phyloP scores from a whole-genome alignment of 768 basidiomycete genomes.

The Amanita jacksonii region DNA sequence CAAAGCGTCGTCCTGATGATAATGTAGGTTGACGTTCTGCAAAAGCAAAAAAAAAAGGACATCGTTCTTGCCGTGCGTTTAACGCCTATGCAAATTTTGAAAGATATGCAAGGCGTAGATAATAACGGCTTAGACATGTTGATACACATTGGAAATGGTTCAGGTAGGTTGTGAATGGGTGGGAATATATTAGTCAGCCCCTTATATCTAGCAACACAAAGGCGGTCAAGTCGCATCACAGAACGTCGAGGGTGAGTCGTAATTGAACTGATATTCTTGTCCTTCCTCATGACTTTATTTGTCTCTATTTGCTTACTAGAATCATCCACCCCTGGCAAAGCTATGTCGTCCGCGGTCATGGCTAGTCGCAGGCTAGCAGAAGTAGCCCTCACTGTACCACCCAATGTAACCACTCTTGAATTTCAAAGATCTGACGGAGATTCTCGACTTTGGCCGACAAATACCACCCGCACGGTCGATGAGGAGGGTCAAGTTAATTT shows the following conservation, averaged over 20 bases:
- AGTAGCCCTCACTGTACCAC: conserved; percentile 27
- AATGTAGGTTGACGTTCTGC: conserved; percentile 50
- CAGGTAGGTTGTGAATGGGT: too few relatives aligned
- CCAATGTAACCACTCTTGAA: conserved; percentile 44
- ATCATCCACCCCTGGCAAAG: too few relatives aligned
- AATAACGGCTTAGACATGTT: conserved; percentile 34
- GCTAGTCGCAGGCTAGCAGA: conserved; percentile 22
- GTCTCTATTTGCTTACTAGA: neutral
- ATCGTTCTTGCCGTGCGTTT: conserved; percentile 58
- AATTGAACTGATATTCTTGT: too few relatives aligned
- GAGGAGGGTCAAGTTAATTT: conserved; percentile 61
- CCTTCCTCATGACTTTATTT: neutral
- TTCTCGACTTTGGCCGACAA: conserved; percentile 40
- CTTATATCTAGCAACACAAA: too few relatives aligned
- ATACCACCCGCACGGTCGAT: conserved; percentile 45
- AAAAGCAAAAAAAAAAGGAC: conserved; percentile 24
- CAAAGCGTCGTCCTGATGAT: conserved; percentile 38
- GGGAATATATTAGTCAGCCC: too few relatives aligned
- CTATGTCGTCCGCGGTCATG: too few relatives aligned
- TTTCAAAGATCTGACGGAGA: conserved; percentile 59
- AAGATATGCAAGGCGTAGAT: conserved; percentile 50
- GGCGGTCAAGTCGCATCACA: too few relatives aligned
- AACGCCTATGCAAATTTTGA: conserved; percentile 45
- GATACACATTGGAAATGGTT: neutral
- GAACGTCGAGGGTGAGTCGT: too few relatives aligned